Evolutionary conservation across 805 yeast genomes (phyloP).

Genomic region (Suhomyces sp.): DNA sequence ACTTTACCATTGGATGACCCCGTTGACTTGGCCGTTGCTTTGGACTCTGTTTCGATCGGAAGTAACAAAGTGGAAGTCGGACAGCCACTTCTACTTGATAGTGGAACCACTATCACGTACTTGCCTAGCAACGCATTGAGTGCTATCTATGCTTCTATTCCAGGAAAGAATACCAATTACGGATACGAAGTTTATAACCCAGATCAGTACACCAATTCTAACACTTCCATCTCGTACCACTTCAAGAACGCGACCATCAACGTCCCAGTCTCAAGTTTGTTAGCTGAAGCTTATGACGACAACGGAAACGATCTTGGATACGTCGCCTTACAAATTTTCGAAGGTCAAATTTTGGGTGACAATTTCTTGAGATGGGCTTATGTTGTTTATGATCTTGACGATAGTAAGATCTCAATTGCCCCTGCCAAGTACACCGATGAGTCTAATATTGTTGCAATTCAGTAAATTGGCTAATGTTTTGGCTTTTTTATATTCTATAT

Average conservation of each 20-base stretch:
- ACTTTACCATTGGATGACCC: conserved; percentile 3
- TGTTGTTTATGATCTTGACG: conserved; percentile 25
- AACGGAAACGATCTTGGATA: background rate
- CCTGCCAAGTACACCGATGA: conserved; percentile 17
- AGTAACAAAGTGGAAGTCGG: background rate
- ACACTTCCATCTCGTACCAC: conserved; percentile 37
- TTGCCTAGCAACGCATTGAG: background rate
- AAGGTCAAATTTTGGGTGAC: conserved; percentile 20
- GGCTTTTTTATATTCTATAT: background rate
- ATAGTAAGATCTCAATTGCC: conserved; percentile 21
- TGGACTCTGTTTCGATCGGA: conserved; percentile 9
- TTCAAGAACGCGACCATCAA: conserved; percentile 56
- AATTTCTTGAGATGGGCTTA: conserved; percentile 26
- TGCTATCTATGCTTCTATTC: background rate
- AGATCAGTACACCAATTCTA: conserved; percentile 1
- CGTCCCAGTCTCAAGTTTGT: conserved; percentile 42
- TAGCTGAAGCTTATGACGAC: conserved; percentile 12
- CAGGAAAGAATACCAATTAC: background rate
- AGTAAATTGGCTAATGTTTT: background rate
- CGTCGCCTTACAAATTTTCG: background rate
- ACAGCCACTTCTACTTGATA: background rate
- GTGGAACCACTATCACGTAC: conserved; percentile 6
- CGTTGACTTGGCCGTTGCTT: background rate
- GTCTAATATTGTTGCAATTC: conserved; percentile 2
- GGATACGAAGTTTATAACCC: conserved; percentile 20